phyloP scores from a whole-genome alignment of 1,139 yeast species.

The Suhomyces bolitotheri region DNA sequence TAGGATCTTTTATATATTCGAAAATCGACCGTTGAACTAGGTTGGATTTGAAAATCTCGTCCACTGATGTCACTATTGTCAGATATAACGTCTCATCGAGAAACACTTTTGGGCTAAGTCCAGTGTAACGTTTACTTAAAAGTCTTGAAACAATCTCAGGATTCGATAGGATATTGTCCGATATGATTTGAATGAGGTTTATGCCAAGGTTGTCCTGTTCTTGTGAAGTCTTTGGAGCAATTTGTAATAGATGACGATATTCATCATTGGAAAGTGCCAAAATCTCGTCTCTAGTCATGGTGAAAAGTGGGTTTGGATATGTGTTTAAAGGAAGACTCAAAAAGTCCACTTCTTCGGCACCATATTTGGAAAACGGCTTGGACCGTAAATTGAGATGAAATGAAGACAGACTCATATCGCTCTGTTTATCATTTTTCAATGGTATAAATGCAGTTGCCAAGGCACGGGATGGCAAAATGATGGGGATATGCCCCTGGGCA shows the following conservation, averaged over 20 bases:
- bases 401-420: constrained; percentile 3
- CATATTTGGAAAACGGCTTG: constrained; percentile 10
- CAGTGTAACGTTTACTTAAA: constrained; percentile 16
- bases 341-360: constrained; percentile 6
- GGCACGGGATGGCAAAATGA: neutral
- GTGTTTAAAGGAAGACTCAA: constrained; percentile 21
- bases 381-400: constrained; percentile 11
- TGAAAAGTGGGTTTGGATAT: constrained; percentile 37
- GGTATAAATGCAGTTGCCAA: constrained; percentile 2
- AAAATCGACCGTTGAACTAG: constrained; percentile 32
- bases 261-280: constrained; percentile 23
- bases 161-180: constrained; percentile 29
- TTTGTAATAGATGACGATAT: constrained; percentile 26
- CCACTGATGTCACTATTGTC: constrained; percentile 18
- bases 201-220: constrained; percentile 35
- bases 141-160: constrained; percentile 27
- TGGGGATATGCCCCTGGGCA: neutral
- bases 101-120: constrained; percentile 4
- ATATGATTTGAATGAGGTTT: constrained; percentile 31
- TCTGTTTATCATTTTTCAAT: neutral
- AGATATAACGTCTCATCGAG: constrained; percentile 16
- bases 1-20: constrained; percentile 28
- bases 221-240: constrained; percentile 26
- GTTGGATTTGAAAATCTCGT: constrained; percentile 19
- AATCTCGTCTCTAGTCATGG: constrained; percentile 30